Conservation (phyloP, 2,329 filamentous ascomycete species). For the Cyphellophora attinorum region DNA sequence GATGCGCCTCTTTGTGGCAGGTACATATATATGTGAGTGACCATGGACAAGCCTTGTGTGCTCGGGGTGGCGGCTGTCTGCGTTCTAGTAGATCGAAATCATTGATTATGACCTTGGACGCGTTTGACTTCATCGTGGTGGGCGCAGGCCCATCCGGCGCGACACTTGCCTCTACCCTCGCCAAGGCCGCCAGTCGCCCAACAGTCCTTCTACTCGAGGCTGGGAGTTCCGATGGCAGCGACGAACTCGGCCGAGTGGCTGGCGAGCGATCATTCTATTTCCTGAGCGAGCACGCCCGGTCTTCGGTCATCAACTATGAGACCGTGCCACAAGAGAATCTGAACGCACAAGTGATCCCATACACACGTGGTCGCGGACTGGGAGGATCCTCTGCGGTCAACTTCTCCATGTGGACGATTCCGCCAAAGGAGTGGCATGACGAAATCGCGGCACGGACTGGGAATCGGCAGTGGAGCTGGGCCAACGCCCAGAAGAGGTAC, state of each 20-base stretch:
- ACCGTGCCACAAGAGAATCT: conserved; percentile 38
- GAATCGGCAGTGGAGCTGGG: conserved; percentile 49
- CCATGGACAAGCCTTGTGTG: no score
- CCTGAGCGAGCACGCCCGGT: conserved; percentile 43
- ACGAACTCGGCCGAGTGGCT: conserved; percentile 37
- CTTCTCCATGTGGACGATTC: conserved; percentile 46
- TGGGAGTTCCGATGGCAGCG: conserved; percentile 41
- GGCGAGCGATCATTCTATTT: no score
- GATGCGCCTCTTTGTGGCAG: no score
- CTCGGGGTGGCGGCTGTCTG: no score
- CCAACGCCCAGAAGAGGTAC: conserved; percentile 40
- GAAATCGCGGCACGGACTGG: conserved; percentile 48
- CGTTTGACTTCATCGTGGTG: conserved; percentile 13
- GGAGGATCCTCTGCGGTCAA: conserved; percentile 47
- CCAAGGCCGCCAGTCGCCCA: conserved; percentile 37
- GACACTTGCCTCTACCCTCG: conserved; percentile 44
- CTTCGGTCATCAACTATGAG: conserved; percentile 44
- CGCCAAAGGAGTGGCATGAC: conserved; percentile 52
- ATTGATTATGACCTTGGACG: no score
- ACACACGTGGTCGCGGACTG: conserved; percentile 41
- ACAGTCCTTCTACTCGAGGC: conserved; percentile 53
- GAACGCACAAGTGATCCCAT: conserved; percentile 36
- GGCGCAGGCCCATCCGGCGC: conserved; percentile 53
- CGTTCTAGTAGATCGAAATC: no score
- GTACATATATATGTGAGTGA: no score